phyloP scores from a whole-genome alignment of 2,329 filamentous ascomycete species.

The Chrysosphaeria jannelii region DNA sequence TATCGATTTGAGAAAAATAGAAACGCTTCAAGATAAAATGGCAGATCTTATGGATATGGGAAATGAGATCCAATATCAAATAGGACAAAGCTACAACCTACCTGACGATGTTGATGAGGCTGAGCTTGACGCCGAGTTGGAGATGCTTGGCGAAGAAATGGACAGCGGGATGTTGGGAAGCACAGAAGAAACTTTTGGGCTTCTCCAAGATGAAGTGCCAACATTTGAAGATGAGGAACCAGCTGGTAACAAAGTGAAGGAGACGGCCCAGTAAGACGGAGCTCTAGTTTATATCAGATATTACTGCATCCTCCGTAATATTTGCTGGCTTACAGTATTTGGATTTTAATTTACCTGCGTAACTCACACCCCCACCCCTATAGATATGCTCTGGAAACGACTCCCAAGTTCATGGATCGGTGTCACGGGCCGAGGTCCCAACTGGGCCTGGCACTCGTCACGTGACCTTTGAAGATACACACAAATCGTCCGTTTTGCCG shows the following conservation, averaged over 20 bases:
- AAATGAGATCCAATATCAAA: constrained; percentile 92
- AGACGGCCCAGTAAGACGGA: too few species aligned
- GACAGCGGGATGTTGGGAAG: constrained; percentile 45
- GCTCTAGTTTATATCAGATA: too few species aligned
- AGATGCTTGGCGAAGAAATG: constrained; percentile 81
- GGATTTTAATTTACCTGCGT: too few species aligned
- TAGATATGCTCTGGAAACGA: too few species aligned
- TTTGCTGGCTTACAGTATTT: too few species aligned
- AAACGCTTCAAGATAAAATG: constrained; percentile 96
- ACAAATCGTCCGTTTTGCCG: too few species aligned
- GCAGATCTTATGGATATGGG: constrained; percentile 90
- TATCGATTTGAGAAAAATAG: constrained; percentile 91
- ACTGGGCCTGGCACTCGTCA: too few species aligned
- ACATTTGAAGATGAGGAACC: constrained; percentile 87
- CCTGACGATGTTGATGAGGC: constrained; percentile 93
- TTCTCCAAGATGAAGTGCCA: constrained; percentile 68
- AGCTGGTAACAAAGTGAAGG: constrained; percentile 5
- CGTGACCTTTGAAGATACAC: too few species aligned
- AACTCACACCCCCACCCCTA: too few species aligned
- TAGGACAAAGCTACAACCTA: constrained; percentile 72
- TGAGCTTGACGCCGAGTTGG: constrained; percentile 83
- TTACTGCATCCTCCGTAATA: too few species aligned
- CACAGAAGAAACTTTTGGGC: constrained; percentile 18
- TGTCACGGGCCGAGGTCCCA: too few species aligned
- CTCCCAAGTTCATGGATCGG: too few species aligned